These are phyloP conservation scores for Carex arenaria DNA, from an alignment of 202 grass and related monocot genomes.

Conservation along the genomic window DNA sequence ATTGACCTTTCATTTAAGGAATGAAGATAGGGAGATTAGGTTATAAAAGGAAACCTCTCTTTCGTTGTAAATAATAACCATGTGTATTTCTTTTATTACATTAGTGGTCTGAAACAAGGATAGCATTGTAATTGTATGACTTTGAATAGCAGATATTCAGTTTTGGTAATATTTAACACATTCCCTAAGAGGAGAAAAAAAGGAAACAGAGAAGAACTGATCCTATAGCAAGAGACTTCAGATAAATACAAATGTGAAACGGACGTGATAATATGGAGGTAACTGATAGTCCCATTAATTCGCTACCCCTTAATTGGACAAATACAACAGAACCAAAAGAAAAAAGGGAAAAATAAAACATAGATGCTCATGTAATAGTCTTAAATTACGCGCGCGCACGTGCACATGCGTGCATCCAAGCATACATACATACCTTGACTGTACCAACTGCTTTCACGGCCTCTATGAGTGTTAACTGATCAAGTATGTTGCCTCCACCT, in stretches of 20 bases:
- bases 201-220: too few species aligned
- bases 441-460: conserved; percentile 40
- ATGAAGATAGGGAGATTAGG: not conserved
- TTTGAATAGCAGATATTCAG: not conserved
- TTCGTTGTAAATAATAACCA: not conserved
- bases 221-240: too few species aligned
- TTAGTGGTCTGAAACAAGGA: not conserved
- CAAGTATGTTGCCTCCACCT: conserved; percentile 47
- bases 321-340: not conserved
- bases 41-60: not conserved
- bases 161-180: not conserved
- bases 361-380: not conserved
- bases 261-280: too few species aligned
- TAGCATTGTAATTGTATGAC: not conserved
- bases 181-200: not conserved
- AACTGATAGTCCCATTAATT: too few species aligned
- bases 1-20: not conserved
- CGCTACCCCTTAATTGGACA: not conserved
- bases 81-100: not conserved
- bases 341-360: not conserved
- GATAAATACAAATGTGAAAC: too few species aligned
- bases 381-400: not conserved
- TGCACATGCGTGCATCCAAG: not conserved
- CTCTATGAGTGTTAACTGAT: conserved; percentile 57
- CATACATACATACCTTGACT: conserved; percentile 37